Evolutionary conservation across 345 rosid species (phyloP), one percentile per base, ranked within the genome.

Genomic region (Moricandia moricandioides): DNA sequence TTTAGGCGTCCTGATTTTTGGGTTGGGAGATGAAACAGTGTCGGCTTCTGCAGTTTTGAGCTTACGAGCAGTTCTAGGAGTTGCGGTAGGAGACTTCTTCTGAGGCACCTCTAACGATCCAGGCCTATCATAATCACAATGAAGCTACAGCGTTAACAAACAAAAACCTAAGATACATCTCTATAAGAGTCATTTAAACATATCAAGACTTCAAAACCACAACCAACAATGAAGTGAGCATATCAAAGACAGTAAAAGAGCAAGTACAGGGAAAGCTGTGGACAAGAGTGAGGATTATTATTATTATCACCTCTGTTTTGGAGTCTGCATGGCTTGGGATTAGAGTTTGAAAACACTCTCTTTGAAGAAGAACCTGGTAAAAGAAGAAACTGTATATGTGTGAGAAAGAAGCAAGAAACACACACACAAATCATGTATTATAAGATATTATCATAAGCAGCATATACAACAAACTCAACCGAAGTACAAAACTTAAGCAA

Each of bases 321-420:
- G 89, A 21, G 96, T 87, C 93, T 93, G 98, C 98, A 91, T 91
- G 54, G 52, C 74, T 70, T 81, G 29, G 33, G 47, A 29, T 66
- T 79, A 70, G 60, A 70, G 65, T 71, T 65, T 63, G 78, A 73
- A 72, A 45, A 5, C 67, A 27, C 66, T 67, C 52, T 10, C 58
- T 77, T 65, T 71, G 72, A 80, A 79, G 70, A 72, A 78, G 73
- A 72, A 76, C 84, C 89, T 85, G 86, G 71, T 78, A 84, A 87
- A 83, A 82, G 79, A 49, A 80, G 70, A 65, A 71, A 14, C 54
- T 57, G 61, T 70, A 71, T 59, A 61, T 59, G 67, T 60, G 54
- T 70, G 62, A 74, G 90, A 82, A 79, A 71, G 75, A 80, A 84
- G 73, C 49, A 71, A 47, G 68, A 75, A 69, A 76, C 26, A 62